Evolutionary conservation across 371 early-diverging fungal species (phyloP).

Genomic region (Zopfochytrium polystomum): DNA sequence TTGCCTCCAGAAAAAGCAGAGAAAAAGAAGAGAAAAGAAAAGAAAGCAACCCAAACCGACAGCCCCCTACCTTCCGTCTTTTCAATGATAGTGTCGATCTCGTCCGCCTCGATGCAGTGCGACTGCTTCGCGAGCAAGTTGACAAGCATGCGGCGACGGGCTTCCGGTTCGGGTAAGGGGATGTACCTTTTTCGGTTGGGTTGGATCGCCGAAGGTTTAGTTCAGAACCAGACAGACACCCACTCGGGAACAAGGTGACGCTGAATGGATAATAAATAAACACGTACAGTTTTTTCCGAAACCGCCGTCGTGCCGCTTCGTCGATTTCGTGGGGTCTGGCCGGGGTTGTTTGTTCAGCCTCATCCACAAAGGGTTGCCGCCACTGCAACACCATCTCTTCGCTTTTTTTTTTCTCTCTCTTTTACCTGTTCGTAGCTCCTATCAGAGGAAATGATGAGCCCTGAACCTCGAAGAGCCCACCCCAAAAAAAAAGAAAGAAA

Average conservation of each 20-base stretch:
- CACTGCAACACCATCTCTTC: neutral
- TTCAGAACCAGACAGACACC: constrained; percentile 19
- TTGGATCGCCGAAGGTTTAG: too few species aligned
- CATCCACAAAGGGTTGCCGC: neutral
- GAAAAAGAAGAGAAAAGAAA: neutral
- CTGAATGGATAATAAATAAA: constrained; percentile 3
- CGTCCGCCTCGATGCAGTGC: constrained; percentile 57
- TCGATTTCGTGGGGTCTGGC: constrained; percentile 89
- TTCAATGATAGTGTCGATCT: constrained; percentile 58
- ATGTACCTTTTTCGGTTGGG: constrained; percentile 70
- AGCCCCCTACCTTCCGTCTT: constrained; percentile 61
- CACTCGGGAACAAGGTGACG: neutral
- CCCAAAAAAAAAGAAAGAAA: constrained; percentile 5
- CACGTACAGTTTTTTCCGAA: constrained; percentile 67
- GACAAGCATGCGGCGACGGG: constrained; percentile 64
- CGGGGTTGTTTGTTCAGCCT: too few species aligned
- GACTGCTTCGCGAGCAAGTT: constrained; percentile 58
- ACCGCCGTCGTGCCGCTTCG: constrained; percentile 75
- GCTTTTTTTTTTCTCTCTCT: constrained; percentile 15
- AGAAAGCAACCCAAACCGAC: constrained; percentile 30
- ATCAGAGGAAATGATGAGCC: neutral
- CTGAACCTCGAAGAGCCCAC: neutral
- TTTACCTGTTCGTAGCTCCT: constrained; percentile 53
- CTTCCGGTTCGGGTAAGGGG: constrained; percentile 77
- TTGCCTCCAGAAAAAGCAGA: too few species aligned